Evolutionary conservation across 2,329 filamentous ascomycete genomes (phyloP).

Genomic region (Alternaria sp.): DNA sequence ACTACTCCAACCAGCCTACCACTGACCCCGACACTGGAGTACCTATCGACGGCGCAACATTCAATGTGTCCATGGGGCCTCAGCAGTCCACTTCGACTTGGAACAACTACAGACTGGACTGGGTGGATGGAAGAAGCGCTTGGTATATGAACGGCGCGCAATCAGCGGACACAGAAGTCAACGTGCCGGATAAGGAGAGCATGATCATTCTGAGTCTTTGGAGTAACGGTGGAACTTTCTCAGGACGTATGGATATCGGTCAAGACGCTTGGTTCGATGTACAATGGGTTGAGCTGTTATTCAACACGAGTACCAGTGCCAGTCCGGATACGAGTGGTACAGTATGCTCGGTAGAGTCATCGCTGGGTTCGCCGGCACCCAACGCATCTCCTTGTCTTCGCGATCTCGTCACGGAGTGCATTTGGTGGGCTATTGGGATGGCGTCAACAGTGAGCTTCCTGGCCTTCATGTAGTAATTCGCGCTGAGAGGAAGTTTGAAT

Average conservation of each 20-base stretch:
- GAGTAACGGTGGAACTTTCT: slow-evolving; percentile 20
- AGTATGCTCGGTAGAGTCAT: slow-evolving; percentile 8
- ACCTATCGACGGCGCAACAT: slow-evolving; percentile 16
- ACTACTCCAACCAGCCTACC: slow-evolving; percentile 22
- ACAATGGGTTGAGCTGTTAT: slow-evolving; percentile 23
- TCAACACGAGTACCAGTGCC: slow-evolving; percentile 7
- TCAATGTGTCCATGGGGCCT: slow-evolving; percentile 14
- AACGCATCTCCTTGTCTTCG: not conserved
- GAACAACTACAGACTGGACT: slow-evolving; percentile 23
- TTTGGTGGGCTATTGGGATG: slow-evolving; percentile 1
- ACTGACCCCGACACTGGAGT: slow-evolving; percentile 9
- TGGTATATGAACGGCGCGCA: slow-evolving; percentile 22
- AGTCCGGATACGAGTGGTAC: not conserved
- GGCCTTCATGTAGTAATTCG: not conserved
- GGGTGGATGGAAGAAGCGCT: slow-evolving; percentile 11
- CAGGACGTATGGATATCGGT: slow-evolving; percentile 14
- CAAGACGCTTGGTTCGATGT: slow-evolving; percentile 20
- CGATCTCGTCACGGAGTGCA: not conserved
- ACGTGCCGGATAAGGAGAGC: slow-evolving; percentile 16
- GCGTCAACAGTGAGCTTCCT: not conserved
- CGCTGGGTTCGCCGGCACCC: slow-evolving; percentile 7
- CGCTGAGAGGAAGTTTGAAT: accelerated
- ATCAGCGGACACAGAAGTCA: slow-evolving; percentile 7
- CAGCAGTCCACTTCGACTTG: slow-evolving; percentile 7
- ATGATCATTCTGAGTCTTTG: slow-evolving; percentile 19